Evolutionary conservation across 257 asterid species (phyloP), one percentile per base, ranked within the genome.

Genomic region (Rauvolfia tetraphylla): DNA sequence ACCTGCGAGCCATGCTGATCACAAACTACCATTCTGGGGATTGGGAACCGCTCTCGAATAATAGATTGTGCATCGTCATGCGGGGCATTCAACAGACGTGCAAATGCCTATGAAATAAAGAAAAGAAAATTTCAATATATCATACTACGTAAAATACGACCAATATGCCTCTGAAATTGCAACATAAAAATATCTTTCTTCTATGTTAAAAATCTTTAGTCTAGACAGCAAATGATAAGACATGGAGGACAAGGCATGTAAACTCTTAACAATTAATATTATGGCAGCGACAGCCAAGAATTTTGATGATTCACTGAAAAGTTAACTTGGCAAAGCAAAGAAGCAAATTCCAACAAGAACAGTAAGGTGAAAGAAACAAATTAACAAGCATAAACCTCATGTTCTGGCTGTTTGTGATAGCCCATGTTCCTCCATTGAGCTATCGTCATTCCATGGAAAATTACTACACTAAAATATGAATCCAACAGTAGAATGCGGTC

Each of bases 1-100:
- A 95, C 99, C 99, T 95, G 99, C 57, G 99, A 95, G 79, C 98
- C 98, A 83, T 95, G 98, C 82, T 95, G 99, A 89, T 95, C 99
- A 78, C 99, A 95, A 62, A 93, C 88, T 78, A 95, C 99, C 80
- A 93, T 92, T 85, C 99, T 90, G 57, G 99, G 99, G 33, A 86
- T 91, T 58, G 99, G 99, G 83, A 93, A 95, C 53, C 99, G 93
- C 27, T 95, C 99, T 1, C 83, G 92, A 73, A 95, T 87, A 56
- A 95, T 91, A 58, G 82, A 76, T 74, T 88, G 90, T 23, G 99
- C 96, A 78, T 93, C 99, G 71, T 90, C 97, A 71, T 89, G 93
- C 34, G 99, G 98, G 83, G 91, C 96, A 88, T 89, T 93, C 85
- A 95, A 87, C 65, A 95, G 82, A 73, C 81, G 91, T n/a, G 96